A percentile compares a stretch with the other conserved stretches of the same genome.
Conservation (phyloP, 805 yeast genomes). For the Myxozyma sirexii region DNA sequence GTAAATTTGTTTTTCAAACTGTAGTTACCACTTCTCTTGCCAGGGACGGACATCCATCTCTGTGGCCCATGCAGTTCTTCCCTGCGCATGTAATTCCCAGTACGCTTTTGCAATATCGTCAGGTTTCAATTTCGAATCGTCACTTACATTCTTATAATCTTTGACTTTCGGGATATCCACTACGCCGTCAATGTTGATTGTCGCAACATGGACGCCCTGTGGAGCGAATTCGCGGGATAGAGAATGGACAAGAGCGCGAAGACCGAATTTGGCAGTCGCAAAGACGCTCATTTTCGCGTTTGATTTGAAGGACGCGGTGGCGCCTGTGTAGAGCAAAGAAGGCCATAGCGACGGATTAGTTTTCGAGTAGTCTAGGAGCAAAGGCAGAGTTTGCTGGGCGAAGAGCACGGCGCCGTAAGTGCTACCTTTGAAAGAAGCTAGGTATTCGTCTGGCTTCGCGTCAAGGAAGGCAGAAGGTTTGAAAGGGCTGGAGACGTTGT, state of each 20-base stretch:
- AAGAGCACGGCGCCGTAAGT: constrained; percentile 18
- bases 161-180: constrained; percentile 15
- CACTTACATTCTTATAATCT: constrained; percentile 10
- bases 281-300: constrained; percentile 27
- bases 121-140: constrained; percentile 25
- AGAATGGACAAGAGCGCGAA: constrained; percentile 25
- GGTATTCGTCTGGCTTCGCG: constrained; percentile 5
- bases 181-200: constrained; percentile 27
- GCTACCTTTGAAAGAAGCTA: constrained; percentile 8
- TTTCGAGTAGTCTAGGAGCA: constrained; percentile 10
- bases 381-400: constrained; percentile 20
- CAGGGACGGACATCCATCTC: constrained; percentile 30
- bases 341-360: constrained; percentile 6
- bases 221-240: constrained; percentile 27
- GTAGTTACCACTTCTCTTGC: constrained; percentile 26
- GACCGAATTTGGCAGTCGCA: constrained; percentile 24
- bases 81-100: constrained; percentile 28
- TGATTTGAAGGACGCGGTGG: constrained; percentile 30
- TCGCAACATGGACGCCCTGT: constrained; percentile 27
- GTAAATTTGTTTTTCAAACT: no score
- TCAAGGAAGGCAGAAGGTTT: constrained; percentile 21
- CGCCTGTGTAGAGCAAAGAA: constrained; percentile 29
- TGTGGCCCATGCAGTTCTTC: constrained; percentile 24
- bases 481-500: constrained; percentile 28
- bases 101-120: constrained; percentile 23